Base-by-base conservation (phyloP, 805 yeast genomes). In the Yamadazyma olivae region DNA sequence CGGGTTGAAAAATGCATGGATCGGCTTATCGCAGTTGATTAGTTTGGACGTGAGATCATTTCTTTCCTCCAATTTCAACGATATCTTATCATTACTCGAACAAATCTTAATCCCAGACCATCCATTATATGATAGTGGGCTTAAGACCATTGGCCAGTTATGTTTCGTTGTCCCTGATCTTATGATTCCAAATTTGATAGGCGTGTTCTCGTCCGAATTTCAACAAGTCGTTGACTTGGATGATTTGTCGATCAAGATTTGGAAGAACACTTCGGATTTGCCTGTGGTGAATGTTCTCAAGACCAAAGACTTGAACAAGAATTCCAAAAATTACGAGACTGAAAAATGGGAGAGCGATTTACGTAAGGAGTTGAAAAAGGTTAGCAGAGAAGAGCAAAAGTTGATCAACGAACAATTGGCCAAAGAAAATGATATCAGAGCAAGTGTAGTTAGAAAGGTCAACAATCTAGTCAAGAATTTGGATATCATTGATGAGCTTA, bases 321-420 rank as follows among this genome's bases (percentile, higher is more conserved):
- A 86, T 54, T 65, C 86, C 1, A 89, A 81, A 53, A 96, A 89
- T 50, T 87, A 87, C 49, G 95, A 83, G 49, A 83, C 90, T 2
- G 64, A 75, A 40, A 79, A 86, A 56, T 91, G 98, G 98, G 99
- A 93, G 54, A 89, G 82, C 47, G 75, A 75, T 34, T 74, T 93
- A 21, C 77, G 91, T 49, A 78, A 79, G 44, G 91, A 88, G 51
- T 67, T 89, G 24, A 80, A 83, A 1, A 84, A 83, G 51, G 64
- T 81, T 27, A 72, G 95, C 3, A 82, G 79, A 45, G 97, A 90
- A 51, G 95, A 93, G 41, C 84, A 78, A 43, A 64, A 52, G 0
- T 54, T 75, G 35, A 80, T 85, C 1, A 73, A 73, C 30, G 77
- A 74, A 30, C 91, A 87, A 51, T 46, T 89, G 15, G 64, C 57